Percentiles rank a stretch among this genome's conserved stretches.
phyloP scores from a whole-genome alignment of 495 filamentous ascomycete genomes.

The Penicillium subrubescens region DNA sequence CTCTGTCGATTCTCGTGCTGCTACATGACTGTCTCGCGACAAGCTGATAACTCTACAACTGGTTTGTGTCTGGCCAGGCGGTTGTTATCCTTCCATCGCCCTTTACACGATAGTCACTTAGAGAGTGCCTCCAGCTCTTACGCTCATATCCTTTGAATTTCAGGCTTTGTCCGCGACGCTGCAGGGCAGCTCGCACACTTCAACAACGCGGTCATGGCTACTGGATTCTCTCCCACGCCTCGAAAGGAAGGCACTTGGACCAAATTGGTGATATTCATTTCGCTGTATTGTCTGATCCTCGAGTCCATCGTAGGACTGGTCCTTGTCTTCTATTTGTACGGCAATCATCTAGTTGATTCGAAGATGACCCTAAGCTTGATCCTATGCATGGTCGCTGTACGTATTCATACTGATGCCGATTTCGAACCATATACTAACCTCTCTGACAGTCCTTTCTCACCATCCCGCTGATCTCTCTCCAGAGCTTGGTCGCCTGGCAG shows the following conservation, averaged over 20 bases:
- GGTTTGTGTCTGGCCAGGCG: slow-evolving; percentile 12
- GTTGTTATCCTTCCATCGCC: slow-evolving; percentile 9
- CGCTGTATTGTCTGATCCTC: slow-evolving; percentile 43
- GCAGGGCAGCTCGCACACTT: slow-evolving; percentile 15
- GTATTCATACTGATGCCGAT: slow-evolving; percentile 10
- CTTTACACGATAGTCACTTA: neutral
- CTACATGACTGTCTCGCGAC: slow-evolving; percentile 6
- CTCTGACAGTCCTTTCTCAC: slow-evolving; percentile 40
- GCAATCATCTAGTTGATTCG: slow-evolving; percentile 37
- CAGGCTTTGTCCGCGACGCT: slow-evolving; percentile 10
- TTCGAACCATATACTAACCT: neutral
- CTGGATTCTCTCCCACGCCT: slow-evolving; percentile 22
- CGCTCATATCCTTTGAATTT: neutral
- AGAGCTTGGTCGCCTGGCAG: slow-evolving; percentile 50
- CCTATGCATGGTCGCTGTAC: slow-evolving; percentile 41
- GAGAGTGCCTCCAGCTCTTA: neutral
- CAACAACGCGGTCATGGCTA: slow-evolving; percentile 28
- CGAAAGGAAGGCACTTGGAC: slow-evolving; percentile 43
- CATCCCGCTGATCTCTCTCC: slow-evolving; percentile 41
- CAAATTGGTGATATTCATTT: slow-evolving; percentile 44
- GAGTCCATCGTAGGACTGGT: slow-evolving; percentile 43
- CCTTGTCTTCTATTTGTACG: slow-evolving; percentile 44
- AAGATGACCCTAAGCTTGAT: slow-evolving; percentile 49
- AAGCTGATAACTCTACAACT: slow-evolving; percentile 8
- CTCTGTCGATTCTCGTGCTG: slow-evolving; percentile 4